Evolutionary conservation across 2,329 filamentous ascomycete species (phyloP), one percentile per base, ranked within the genome.

Genomic region (Penicillium sp.): DNA sequence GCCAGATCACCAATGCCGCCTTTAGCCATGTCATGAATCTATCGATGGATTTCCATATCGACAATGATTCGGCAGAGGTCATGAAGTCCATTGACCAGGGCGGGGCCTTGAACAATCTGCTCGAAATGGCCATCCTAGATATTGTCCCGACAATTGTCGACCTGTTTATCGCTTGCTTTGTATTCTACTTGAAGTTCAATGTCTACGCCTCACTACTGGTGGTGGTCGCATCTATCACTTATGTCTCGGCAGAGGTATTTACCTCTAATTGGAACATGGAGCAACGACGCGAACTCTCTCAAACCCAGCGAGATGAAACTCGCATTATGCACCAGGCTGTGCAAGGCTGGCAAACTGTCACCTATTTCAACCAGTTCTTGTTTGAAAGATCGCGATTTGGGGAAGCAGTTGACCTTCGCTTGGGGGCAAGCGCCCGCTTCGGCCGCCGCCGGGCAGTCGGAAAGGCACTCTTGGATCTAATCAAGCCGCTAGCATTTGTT

Each of bases 11-110:
- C 6, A 81, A 81, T 1, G 79, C 84, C 1, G 82, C 86, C 0
- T 89, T 88, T 65, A 77, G 79, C 52, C 86, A 89, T 55, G 80
- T 90, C 27, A 84, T 90, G 79, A 78, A 75, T n/a, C 75, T 89
- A 0, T 86, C 84, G 0, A 86, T 86, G 75, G 85, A 88, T 55
- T 90, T 89, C 51, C 87, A 90, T 64, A 83, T 83, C 11, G 80
- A 81, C 42, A 86, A 87, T 56, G 81, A 83, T 51, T 86, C 84
- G 1, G 86, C 84, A 1, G 84, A 89, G 57, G 76, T 89, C 0
- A 82, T 86, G 65, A 82, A 83, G 56, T 83, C 86, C 4, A 80
- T 89, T n/a, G 79, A 83, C 49, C 85, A 87, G 61, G 87, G 85
- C 0, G 76, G 79, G 36, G 80, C 84, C 1, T 73, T 90, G 7